Conservation (phyloP, 2,329 filamentous ascomycete species). For the Gliomastix tumulicola region DNA sequence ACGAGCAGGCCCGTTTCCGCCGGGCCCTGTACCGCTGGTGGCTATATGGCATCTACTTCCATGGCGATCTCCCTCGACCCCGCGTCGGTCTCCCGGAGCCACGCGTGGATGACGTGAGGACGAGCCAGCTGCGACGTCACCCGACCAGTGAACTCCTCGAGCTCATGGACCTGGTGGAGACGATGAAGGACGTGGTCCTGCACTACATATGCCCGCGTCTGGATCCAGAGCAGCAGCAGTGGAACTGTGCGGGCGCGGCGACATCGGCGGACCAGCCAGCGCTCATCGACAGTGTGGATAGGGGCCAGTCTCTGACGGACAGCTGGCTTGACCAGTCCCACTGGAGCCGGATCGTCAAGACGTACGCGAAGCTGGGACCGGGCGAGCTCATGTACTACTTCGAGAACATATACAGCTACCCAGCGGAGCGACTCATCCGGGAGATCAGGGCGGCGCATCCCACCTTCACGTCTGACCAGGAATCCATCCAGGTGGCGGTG, state of each 20-base stretch:
- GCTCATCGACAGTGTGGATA: conserved; percentile 13
- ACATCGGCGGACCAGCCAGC: conserved; percentile 12
- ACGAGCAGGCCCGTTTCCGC: conserved; percentile 39
- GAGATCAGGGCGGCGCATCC: conserved; percentile 31
- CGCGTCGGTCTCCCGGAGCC: conserved; percentile 28
- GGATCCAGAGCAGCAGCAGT: conserved; percentile 23
- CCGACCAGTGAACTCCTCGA: conserved; percentile 36
- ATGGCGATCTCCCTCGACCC: conserved; percentile 32
- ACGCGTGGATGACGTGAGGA: conserved; percentile 30
- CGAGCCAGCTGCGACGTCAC: conserved; percentile 34
- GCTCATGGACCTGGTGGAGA: conserved; percentile 35
- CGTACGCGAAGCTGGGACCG: conserved; percentile 42
- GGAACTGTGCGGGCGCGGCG: no score
- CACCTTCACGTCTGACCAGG: conserved; percentile 35
- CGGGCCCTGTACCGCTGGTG: conserved; percentile 47
- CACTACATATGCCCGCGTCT: conserved; percentile 39
- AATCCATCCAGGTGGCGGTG: conserved; percentile 32
- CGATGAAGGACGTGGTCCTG: conserved; percentile 34
- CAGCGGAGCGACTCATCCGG: conserved; percentile 33
- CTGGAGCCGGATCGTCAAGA: conserved; percentile 32
- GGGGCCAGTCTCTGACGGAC: conserved; percentile 20
- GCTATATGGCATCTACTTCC: conserved; percentile 46
- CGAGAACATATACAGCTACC: conserved; percentile 36
- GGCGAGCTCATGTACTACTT: conserved; percentile 42
- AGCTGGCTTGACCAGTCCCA: conserved; percentile 27